A percentile compares a stretch with the other conserved stretches of the same genome.
These are phyloP conservation scores for Austropuccinia psidii DNA, from an alignment of 1,284 basidiomycete genomes.

Conservation along the genomic window DNA sequence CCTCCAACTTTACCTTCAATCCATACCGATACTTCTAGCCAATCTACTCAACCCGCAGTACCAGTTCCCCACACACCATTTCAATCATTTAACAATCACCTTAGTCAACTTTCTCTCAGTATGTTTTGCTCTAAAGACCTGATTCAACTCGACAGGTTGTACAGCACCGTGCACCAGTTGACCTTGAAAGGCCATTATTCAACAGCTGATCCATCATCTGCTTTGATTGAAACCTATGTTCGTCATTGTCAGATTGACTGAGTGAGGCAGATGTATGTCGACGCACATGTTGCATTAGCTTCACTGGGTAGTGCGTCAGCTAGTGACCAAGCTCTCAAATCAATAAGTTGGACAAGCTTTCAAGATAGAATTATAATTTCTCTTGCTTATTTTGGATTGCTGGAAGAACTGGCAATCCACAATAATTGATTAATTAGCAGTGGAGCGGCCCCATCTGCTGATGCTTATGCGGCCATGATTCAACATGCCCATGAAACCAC, in stretches of 20 bases:
- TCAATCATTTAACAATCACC: conserved; percentile 30
- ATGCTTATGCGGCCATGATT: conserved; percentile 85
- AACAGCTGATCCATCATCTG: conserved; percentile 29
- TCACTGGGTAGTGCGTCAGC: conserved; percentile 4
- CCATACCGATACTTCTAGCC: not conserved
- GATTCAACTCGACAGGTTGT: conserved; percentile 10
- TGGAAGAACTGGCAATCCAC: conserved; percentile 71
- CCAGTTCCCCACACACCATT: conserved; percentile 21
- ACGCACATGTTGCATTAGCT: conserved; percentile 23
- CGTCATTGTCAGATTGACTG: conserved; percentile 20
- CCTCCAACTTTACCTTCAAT: too few relatives aligned
- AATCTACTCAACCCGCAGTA: not conserved
- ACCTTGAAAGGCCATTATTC: conserved; percentile 10
- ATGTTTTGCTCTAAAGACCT: conserved; percentile 26
- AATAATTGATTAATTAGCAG: conserved; percentile 67
- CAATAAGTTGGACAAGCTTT: conserved; percentile 59
- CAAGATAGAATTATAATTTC: conserved; percentile 84
- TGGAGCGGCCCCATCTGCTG: conserved; percentile 69
- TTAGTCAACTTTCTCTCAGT: conserved; percentile 30
- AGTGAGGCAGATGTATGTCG: conserved; percentile 33
- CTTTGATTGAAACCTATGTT: conserved; percentile 29
- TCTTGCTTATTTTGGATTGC: conserved; percentile 67
- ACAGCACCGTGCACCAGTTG: conserved; percentile 13
- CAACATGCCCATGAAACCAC: conserved; percentile 81
- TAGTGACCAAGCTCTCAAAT: conserved; percentile 1